phyloP scores from a whole-genome alignment of 352 stramenopile genomes.

The Phytopythium litorale region DNA sequence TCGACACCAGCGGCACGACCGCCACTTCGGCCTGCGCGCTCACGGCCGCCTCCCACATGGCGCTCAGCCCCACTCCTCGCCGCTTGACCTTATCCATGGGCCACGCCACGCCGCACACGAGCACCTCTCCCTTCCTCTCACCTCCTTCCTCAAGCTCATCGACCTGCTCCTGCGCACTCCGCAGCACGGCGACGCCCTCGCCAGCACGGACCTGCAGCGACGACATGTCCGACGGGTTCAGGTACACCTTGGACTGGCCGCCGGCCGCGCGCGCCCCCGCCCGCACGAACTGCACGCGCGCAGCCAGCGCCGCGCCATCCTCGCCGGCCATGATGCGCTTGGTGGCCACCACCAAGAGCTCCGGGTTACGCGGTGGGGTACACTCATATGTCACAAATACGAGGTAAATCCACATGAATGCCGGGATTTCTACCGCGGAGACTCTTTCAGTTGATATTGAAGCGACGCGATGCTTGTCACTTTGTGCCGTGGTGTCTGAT shows the following conservation, averaged over 20 bases:
- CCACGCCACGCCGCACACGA: slow-evolving; percentile 8
- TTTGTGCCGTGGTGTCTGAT: no score
- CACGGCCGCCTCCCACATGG: slow-evolving; percentile 63
- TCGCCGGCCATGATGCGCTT: neutral
- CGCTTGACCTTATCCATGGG: slow-evolving; percentile 66
- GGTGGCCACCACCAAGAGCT: neutral
- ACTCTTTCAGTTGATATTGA: neutral
- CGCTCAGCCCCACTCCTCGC: slow-evolving; percentile 53
- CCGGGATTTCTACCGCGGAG: neutral
- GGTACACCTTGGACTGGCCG: slow-evolving; percentile 64
- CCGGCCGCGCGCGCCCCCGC: slow-evolving; percentile 47
- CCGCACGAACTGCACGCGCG: slow-evolving; percentile 58
- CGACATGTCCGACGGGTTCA: slow-evolving; percentile 56
- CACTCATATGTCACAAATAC: neutral
- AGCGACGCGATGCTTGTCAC: neutral
- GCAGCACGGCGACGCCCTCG: slow-evolving; percentile 27
- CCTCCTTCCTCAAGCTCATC: neutral
- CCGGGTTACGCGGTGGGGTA: neutral
- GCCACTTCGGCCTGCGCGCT: slow-evolving; percentile 20
- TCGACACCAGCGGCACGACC: slow-evolving; percentile 12
- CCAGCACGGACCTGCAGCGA: slow-evolving; percentile 34
- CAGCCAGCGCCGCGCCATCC: slow-evolving; percentile 15
- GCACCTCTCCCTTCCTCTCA: neutral
- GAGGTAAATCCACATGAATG: neutral
- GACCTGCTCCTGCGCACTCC: slow-evolving; percentile 2